These are phyloP conservation scores for Syncephalastrum monosporum DNA, from an alignment of 371 early-diverging fungal genomes.

Conservation along the genomic window DNA sequence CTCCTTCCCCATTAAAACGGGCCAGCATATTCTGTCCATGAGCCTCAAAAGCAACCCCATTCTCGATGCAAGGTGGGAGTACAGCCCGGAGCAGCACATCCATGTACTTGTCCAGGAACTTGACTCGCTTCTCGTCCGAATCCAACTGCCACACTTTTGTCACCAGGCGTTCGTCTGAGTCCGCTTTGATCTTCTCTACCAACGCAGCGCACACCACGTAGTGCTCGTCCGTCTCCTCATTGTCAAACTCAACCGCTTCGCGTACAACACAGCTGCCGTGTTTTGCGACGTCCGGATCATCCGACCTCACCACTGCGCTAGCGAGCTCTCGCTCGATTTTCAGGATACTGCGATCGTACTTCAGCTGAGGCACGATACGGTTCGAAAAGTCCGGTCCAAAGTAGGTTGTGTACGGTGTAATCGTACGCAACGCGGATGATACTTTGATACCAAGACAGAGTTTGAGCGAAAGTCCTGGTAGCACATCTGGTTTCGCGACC, in stretches of 20 bases:
- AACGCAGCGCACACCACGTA: constrained; percentile 67
- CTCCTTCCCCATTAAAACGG: constrained; percentile 58
- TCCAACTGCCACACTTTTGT: constrained; percentile 55
- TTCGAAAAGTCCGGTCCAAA: constrained; percentile 64
- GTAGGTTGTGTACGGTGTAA: constrained; percentile 69
- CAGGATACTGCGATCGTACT: constrained; percentile 43
- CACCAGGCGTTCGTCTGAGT: constrained; percentile 49
- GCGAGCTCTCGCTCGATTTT: constrained; percentile 58
- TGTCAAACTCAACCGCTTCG: constrained; percentile 36
- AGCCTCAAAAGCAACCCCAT: constrained; percentile 75
- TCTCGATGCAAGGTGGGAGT: constrained; percentile 61
- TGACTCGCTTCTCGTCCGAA: constrained; percentile 48
- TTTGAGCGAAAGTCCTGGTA: constrained; percentile 53
- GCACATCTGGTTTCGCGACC: constrained; percentile 47
- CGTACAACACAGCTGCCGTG: constrained; percentile 68
- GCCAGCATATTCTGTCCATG: constrained; percentile 72
- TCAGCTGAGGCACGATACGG: constrained; percentile 47
- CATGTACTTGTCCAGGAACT: constrained; percentile 52
- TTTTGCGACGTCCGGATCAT: constrained; percentile 65
- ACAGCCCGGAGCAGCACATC: constrained; percentile 59
- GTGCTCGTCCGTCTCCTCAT: too few species aligned
- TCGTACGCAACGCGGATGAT: constrained; percentile 72
- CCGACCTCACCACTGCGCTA: constrained; percentile 49
- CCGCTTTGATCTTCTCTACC: constrained; percentile 54
- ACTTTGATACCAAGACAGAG: constrained; percentile 69